Base-by-base conservation (phyloP, 148 eudicot species). In the Cornus controversa region DNA sequence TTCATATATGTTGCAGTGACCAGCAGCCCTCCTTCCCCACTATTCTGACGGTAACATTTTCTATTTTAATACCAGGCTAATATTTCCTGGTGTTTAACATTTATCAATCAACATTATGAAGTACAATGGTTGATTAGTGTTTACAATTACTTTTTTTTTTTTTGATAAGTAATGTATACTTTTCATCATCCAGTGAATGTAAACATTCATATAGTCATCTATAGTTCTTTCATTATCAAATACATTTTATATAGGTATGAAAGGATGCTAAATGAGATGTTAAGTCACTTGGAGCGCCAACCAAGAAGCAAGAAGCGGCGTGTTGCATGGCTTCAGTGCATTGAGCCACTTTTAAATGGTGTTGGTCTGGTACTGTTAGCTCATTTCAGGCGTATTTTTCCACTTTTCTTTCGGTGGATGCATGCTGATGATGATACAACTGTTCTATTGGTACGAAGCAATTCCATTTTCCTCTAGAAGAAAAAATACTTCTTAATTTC, bases 371-470 rank as follows among this genome's bases (percentile, higher is more conserved):
- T 93, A 63, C 80, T 96, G 81, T 80, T 96, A 75, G 94, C 90
- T 82, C 98, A 96, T 81, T 93, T 92, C 81, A 91, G 98, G 75
- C 92, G 94, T 27, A 72, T 96, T 78, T 91, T 96, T 78, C 97
- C 98, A 58, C 92, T 96, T 69, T 92, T 92, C 91, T 92, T 96
- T 84, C 82, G 85, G 81, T 96, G 99, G 99, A 87, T 96, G 89
- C 99, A 93, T 85, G 91, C 90, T 69, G 99, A 92, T 85, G 99
- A 96, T 82, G 97, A 96, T 74, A 92, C 87, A 82, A 90, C 95
- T 60, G 89, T 92, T 83, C 37, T 92, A 70, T 82, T 96, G 97
- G 99, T 96, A 85, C 82, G 80, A 81, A 23, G 45, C 68, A 29
- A 31, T 65, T 71, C 10, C 23, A 25, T 66, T 37, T 42, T 73